phyloP scores from a whole-genome alignment of 768 basidiomycete species.

The Lactarius evosmus region DNA sequence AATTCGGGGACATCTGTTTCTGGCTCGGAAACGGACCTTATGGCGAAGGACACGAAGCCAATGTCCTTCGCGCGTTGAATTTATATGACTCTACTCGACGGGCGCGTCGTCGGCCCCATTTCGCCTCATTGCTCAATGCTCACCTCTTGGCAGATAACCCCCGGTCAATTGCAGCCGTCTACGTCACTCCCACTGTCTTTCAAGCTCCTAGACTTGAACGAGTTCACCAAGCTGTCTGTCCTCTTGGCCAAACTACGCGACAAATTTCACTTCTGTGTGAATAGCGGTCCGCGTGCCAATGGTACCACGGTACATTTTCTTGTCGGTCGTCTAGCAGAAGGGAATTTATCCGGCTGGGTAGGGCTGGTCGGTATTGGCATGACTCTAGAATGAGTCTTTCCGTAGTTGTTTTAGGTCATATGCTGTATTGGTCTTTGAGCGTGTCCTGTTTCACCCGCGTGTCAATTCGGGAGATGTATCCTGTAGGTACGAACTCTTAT shows the following conservation, averaged over 20 bases:
- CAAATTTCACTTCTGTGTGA: constrained; percentile 22
- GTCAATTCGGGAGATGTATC: background rate
- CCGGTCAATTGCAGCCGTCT: constrained; percentile 18
- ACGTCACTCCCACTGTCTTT: constrained; percentile 23
- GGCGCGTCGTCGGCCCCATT: constrained; percentile 20
- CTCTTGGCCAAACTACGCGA: constrained; percentile 23
- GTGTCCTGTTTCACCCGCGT: background rate
- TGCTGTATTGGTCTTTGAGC: background rate
- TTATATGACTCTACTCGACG: constrained; percentile 16
- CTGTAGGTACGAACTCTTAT: background rate
- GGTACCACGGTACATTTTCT: constrained; percentile 21
- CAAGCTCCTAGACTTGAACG: constrained; percentile 15
- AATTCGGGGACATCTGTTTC: constrained; percentile 50
- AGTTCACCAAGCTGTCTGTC: constrained; percentile 21
- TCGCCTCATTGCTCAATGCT: background rate
- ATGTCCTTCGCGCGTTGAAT: constrained; percentile 36
- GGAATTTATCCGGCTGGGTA: constrained; percentile 25
- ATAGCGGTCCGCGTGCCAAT: background rate
- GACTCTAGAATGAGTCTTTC: constrained; percentile 1
- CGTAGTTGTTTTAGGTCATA: background rate
- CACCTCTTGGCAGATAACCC: constrained; percentile 20
- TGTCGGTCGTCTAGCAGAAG: constrained; percentile 25
- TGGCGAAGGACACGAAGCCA: constrained; percentile 33
- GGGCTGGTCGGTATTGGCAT: constrained; percentile 25
- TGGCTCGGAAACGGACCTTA: constrained; percentile 49